phyloP scores from a whole-genome alignment of 805 yeast genomes.

The Candida hispaniensis region DNA sequence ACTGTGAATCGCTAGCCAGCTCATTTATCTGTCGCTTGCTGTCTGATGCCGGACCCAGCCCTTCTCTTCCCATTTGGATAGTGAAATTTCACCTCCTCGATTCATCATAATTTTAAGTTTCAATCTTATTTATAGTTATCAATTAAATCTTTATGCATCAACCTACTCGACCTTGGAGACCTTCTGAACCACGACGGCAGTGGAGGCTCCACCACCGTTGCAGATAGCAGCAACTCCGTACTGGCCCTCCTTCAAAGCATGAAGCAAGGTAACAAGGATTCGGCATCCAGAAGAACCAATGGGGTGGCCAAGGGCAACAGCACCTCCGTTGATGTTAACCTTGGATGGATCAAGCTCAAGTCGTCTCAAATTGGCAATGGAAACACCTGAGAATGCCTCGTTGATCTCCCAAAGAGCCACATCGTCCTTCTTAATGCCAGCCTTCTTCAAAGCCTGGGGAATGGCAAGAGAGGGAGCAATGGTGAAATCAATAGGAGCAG shows the following conservation, averaged over 20 bases:
- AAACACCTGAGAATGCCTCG: slow-evolving; percentile 95
- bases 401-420: slow-evolving; percentile 83
- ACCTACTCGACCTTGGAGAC: slow-evolving; percentile 18
- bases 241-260: slow-evolving; percentile 51
- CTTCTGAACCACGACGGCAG: slow-evolving; percentile 75
- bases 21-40: too few species aligned
- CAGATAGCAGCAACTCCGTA: slow-evolving; percentile 89
- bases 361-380: slow-evolving; percentile 68
- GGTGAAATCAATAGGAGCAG: slow-evolving; percentile 83
- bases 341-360: slow-evolving; percentile 54
- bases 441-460: slow-evolving; percentile 83
- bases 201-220: slow-evolving; percentile 98
- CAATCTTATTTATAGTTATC: neutral
- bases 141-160: slow-evolving; percentile 2
- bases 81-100: too few species aligned
- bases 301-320: slow-evolving; percentile 92
- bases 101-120: too few species aligned
- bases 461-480: slow-evolving; percentile 89
- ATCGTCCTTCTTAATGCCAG: slow-evolving; percentile 49
- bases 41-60: too few species aligned
- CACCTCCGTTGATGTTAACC: slow-evolving; percentile 89
- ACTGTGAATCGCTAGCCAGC: too few species aligned
- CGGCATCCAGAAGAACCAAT: slow-evolving; percentile 95
- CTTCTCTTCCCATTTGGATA: too few species aligned
- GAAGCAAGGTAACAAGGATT: slow-evolving; percentile 48